A percentile compares a stretch with the other conserved stretches of the same genome.
Evolutionary conservation across 495 filamentous ascomycete species (phyloP).

Genomic region (Penicillium dipodomyicola): DNA sequence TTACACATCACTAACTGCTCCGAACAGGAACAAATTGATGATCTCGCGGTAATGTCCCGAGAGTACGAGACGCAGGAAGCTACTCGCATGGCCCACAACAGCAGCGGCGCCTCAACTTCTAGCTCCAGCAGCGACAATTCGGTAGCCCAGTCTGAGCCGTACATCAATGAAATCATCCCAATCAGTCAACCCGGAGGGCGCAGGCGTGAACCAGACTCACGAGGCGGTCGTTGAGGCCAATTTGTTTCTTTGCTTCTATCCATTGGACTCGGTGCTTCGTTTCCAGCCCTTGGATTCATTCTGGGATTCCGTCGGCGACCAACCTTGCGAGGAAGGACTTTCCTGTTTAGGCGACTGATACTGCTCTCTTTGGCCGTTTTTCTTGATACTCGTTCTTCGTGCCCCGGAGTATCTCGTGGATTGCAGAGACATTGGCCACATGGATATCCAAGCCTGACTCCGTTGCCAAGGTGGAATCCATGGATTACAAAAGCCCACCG

Average conservation of each 20-base stretch:
- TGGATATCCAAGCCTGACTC: neutral
- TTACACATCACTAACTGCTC: slow-evolving; percentile 5
- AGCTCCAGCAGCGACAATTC: slow-evolving; percentile 19
- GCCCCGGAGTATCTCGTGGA: neutral
- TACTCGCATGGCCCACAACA: slow-evolving; percentile 44
- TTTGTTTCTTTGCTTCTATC: slow-evolving; percentile 1
- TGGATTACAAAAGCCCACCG: neutral
- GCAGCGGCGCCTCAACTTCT: slow-evolving; percentile 3
- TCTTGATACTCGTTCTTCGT: neutral
- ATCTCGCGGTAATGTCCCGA: slow-evolving; percentile 48
- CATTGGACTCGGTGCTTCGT: neutral
- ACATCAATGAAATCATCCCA: slow-evolving; percentile 52
- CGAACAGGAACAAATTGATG: slow-evolving; percentile 52
- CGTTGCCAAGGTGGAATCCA: neutral
- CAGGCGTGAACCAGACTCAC: slow-evolving; percentile 33
- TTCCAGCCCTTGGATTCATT: neutral
- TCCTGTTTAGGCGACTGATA: neutral
- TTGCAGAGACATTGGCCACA: neutral
- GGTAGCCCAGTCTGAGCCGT: slow-evolving; percentile 35
- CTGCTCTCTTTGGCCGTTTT: neutral
- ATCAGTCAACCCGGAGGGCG: slow-evolving; percentile 36
- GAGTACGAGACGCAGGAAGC: slow-evolving; percentile 55
- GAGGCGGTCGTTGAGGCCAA: slow-evolving; percentile 28
- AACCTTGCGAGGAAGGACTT: neutral
- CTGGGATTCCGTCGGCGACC: neutral